Base-by-base conservation (phyloP, 2,329 filamentous ascomycete genomes). In the Sodiomyces alkalinus region DNA sequence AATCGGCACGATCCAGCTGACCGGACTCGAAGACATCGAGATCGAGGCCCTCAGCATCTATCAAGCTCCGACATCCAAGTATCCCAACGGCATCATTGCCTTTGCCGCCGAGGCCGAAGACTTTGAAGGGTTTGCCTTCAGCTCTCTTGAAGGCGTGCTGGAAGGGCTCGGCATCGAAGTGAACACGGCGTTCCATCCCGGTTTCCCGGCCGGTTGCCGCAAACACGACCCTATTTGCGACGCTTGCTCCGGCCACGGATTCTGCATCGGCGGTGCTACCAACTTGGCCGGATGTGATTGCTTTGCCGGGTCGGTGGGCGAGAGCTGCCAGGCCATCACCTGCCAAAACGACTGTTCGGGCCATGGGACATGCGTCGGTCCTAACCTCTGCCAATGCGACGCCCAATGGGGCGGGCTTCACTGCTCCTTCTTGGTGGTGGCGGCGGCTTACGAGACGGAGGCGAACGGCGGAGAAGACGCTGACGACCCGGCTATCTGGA, bases 401-500 rank as follows among this genome's bases (percentile, higher is more conserved):
- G 37, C 45, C 4, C 52, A 53, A 12, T 63, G 55, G 56, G 56
- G 55, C 4, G 58, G 58, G 0, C 43, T 60, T 1, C 50, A 58
- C 31, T 64, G 59, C 40, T 53, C 52, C 3, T 62, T 61, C 35
- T 44, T 60, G 12, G 41, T 54, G 1, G 51, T 62, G 1, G 44
- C 53, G 32, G 43, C 58, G 2, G 42, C 45, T 3, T 51, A 47
- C 25, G 58, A 62, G 38, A 62, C 59, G 0, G 55, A 60, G 9
- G 47, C 52, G 8, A 53, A 53, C 11, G 56, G 56, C 0, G n/a
- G n/a, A n/a, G 53, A 41, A 2, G 59, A 63, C 15, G 57, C 59
- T 0, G 58, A 63, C 19, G 59, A 63, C 27, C 59, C 60, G 0
- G 58, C 58, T 0, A 56, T 63, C 15, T 64, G 58, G 59, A 56